These are phyloP conservation scores for Trichoderma gracile DNA, from an alignment of 2,329 filamentous ascomycete species.

Conservation along the genomic window DNA sequence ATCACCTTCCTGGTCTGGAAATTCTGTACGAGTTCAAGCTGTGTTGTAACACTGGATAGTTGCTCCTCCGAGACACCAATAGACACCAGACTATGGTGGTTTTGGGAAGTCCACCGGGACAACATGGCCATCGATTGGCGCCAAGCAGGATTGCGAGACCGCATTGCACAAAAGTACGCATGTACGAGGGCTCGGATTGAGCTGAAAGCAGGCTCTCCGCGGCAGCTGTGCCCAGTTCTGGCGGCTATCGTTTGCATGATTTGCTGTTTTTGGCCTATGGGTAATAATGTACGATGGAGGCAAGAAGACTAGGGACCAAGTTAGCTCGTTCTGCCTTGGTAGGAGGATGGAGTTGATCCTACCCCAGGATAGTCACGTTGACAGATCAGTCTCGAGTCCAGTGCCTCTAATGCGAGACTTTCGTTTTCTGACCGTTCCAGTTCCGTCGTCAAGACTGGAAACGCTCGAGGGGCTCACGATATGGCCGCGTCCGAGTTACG, in stretches of 20 bases:
- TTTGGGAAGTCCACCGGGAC: slow-evolving; percentile 14
- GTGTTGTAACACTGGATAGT: slow-evolving; percentile 11
- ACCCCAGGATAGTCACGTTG: not conserved
- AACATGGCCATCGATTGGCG: slow-evolving; percentile 6
- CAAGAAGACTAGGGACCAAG: not conserved
- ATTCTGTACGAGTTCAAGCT: slow-evolving; percentile 10
- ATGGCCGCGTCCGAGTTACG: not conserved
- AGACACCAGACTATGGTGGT: slow-evolving; percentile 8
- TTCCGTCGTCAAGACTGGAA: not conserved
- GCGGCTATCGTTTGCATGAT: not conserved
- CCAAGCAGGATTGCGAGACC: slow-evolving; percentile 4
- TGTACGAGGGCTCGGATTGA: not conserved
- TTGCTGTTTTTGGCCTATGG: not conserved
- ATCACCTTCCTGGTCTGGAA: slow-evolving; percentile 24
- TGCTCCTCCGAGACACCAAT: not conserved
- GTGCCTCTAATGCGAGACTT: not conserved
- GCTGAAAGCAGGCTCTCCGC: not conserved
- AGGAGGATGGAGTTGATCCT: not conserved
- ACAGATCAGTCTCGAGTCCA: not conserved
- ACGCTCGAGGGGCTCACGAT: not conserved
- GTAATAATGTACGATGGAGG: not conserved
- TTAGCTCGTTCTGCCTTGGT: not conserved
- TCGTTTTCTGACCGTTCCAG: not conserved
- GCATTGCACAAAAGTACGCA: slow-evolving; percentile 16
- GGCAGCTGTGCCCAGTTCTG: not conserved